A percentile compares a stretch with the other conserved stretches of the same genome.
These are phyloP conservation scores for Leishmania martiniquensis DNA, from an alignment of 208 protist species.

Conservation along the genomic window DNA sequence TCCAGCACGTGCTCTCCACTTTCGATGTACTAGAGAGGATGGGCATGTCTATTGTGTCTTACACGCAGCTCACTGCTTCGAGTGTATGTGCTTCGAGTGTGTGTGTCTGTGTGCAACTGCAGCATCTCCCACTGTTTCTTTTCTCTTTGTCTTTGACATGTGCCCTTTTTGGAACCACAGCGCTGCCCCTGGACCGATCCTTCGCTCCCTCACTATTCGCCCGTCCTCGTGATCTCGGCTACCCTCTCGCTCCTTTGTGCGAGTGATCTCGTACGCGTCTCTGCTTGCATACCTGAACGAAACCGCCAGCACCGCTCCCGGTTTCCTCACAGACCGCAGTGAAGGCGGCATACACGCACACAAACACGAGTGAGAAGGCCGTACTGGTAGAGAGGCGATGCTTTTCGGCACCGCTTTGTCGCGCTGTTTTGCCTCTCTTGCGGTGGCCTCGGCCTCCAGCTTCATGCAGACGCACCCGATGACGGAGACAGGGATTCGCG, in stretches of 20 bases:
- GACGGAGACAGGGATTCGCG: neutral
- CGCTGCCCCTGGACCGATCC: neutral
- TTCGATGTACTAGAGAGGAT: neutral
- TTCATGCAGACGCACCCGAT: constrained; percentile 23
- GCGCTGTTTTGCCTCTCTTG: constrained; percentile 40
- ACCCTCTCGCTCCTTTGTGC: neutral
- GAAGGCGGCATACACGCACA: neutral
- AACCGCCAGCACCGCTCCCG: neutral
- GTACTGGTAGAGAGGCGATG: constrained; percentile 20
- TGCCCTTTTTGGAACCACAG: neutral
- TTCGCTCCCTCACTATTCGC: neutral
- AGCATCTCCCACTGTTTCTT: neutral
- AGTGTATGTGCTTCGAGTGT: neutral
- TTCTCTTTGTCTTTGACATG: neutral
- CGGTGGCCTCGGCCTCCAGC: constrained; percentile 32
- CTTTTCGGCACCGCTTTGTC: constrained; percentile 29
- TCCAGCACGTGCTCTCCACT: neutral
- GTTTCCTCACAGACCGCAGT: neutral
- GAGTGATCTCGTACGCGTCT: neutral
- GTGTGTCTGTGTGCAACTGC: neutral
- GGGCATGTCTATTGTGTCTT: neutral
- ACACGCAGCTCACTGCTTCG: neutral
- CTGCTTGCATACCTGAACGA: neutral
- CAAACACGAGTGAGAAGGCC: neutral
- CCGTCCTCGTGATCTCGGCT: neutral